phyloP scores from a whole-genome alignment of 768 basidiomycete species.

The Saitozyma sp. region DNA sequence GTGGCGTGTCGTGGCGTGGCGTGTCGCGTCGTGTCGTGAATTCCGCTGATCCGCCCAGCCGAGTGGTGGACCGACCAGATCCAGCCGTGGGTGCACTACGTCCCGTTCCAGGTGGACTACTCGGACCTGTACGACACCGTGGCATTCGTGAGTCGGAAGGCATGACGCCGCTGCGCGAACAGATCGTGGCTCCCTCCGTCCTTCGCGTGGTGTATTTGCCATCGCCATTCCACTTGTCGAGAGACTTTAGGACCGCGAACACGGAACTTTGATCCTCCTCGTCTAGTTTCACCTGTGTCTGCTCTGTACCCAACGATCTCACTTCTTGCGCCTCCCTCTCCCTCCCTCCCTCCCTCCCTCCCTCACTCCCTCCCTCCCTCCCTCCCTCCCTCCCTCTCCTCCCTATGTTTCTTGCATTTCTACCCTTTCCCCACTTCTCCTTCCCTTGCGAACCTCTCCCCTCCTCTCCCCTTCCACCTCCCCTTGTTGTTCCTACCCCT shows the following conservation, averaged over 20 bases:
- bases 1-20: too few relatives aligned
- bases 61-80: slow-evolving; percentile 51
- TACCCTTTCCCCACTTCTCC: neutral
- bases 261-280: neutral
- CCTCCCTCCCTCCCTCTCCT: too few relatives aligned
- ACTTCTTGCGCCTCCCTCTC: too few relatives aligned
- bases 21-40: neutral
- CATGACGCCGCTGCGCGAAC: neutral
- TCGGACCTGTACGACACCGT: slow-evolving; percentile 43
- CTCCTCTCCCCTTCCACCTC: neutral
- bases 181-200: neutral
- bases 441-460: neutral
- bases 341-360: too few relatives aligned
- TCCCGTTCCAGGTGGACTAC: slow-evolving; percentile 47
- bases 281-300: too few relatives aligned
- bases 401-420: too few relatives aligned
- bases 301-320: too few relatives aligned
- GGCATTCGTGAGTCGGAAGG: slow-evolving; percentile 27
- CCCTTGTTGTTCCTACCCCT: neutral
- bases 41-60: slow-evolving; percentile 17
- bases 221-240: neutral
- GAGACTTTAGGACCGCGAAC: neutral
- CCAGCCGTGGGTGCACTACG: slow-evolving; percentile 52
- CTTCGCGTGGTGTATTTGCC: too few relatives aligned
- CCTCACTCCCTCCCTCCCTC: too few relatives aligned